phyloP scores from a whole-genome alignment of 2,329 filamentous ascomycete species.

The Aspergillus luchuensis region DNA sequence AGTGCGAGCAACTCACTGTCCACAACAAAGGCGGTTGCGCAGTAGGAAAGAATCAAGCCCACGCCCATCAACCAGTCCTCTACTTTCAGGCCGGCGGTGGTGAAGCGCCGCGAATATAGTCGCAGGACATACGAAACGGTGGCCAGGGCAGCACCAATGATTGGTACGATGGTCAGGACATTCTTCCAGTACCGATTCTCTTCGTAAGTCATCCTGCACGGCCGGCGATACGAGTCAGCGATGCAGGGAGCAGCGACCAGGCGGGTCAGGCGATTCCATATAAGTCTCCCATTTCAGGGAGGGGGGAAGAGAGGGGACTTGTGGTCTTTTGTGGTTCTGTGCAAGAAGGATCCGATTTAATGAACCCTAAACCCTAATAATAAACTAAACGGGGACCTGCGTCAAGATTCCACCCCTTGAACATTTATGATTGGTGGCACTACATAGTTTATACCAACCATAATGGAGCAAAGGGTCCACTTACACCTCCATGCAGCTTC shows the following conservation, averaged over 20 bases:
- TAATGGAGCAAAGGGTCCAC: too few species aligned
- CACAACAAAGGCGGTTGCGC: conserved; percentile 13
- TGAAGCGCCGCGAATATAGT: conserved; percentile 9
- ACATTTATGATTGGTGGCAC: too few species aligned
- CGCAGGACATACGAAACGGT: conserved; percentile 14
- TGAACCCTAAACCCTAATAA: too few species aligned
- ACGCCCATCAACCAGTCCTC: conserved; percentile 18
- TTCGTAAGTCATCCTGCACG: conserved; percentile 7
- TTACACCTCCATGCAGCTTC: too few species aligned
- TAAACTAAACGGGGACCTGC: neutral
- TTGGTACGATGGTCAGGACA: conserved; percentile 15
- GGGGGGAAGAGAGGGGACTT: neutral
- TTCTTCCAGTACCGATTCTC: conserved; percentile 19
- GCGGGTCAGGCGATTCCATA: neutral
- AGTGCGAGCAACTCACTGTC: conserved; percentile 5
- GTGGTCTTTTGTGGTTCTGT: too few species aligned
- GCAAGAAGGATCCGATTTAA: too few species aligned
- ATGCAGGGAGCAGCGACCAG: neutral
- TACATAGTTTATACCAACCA: too few species aligned
- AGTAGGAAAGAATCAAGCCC: conserved; percentile 16
- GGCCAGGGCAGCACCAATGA: conserved; percentile 12
- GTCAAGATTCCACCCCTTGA: neutral
- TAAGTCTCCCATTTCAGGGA: neutral
- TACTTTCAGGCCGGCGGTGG: conserved; percentile 1
- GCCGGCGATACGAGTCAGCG: conserved; percentile 3